Evolutionary conservation across 2,329 filamentous ascomycete species (phyloP).

Genomic region (Ceratocystis lukuohia): DNA sequence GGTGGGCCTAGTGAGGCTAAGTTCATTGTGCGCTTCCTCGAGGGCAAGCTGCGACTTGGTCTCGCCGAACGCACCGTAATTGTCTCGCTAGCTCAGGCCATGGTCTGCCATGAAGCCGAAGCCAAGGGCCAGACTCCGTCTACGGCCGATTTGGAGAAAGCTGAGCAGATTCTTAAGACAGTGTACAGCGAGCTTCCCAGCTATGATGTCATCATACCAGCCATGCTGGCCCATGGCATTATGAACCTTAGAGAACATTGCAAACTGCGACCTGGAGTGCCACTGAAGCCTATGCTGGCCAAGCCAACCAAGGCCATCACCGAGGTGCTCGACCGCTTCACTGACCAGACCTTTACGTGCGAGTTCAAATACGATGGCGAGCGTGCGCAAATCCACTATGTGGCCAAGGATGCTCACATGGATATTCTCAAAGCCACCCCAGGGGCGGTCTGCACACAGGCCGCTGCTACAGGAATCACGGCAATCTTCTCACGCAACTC

Average conservation of each 20-base stretch:
- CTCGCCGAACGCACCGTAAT: conserved; percentile 87
- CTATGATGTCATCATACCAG: conserved; percentile 88
- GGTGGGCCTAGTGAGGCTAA: conserved; percentile 92
- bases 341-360: conserved; percentile 89
- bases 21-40: conserved; percentile 80
- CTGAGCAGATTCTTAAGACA: conserved; percentile 73
- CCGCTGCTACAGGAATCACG: conserved; percentile 51
- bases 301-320: conserved; percentile 98
- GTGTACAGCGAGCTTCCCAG: conserved; percentile 91
- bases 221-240: conserved; percentile 76
- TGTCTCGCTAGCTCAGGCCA: conserved; percentile 76
- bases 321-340: conserved; percentile 91
- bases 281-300: conserved; percentile 94
- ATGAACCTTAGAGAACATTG: conserved; percentile 69
- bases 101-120: conserved; percentile 71
- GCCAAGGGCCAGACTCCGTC: conserved; percentile 55
- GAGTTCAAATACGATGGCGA: conserved; percentile 99
- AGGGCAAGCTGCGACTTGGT: conserved; percentile 84
- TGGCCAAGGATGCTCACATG: conserved; percentile 63
- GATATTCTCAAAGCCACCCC: conserved; percentile 51
- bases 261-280: conserved; percentile 84
- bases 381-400: conserved; percentile 95
- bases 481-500: conserved; percentile 97
- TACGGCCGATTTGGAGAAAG: conserved; percentile 64
- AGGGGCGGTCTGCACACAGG: conserved; percentile 50